Conservation (phyloP, 2,329 filamentous ascomycete species). For the Colletotrichum australisinense region DNA sequence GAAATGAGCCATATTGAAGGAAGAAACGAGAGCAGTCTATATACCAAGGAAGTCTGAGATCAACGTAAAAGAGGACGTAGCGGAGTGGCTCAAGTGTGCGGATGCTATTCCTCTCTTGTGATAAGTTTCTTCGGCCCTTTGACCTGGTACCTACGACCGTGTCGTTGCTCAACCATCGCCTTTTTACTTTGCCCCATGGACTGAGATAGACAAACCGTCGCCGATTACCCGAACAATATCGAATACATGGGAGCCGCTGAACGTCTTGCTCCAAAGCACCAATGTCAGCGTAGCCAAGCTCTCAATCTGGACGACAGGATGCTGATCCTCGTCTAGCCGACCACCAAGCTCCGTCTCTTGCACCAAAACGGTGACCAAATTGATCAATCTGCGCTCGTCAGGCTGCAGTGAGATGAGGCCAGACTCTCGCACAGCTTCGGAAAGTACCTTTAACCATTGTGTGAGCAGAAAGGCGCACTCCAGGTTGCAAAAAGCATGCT, state of each 20-base stretch:
- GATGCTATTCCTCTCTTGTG: no score
- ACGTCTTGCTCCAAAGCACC: not conserved
- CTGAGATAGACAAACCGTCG: not conserved
- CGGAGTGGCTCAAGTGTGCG: no score
- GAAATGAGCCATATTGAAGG: no score
- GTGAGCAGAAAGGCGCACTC: constrained; percentile 61
- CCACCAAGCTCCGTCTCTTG: constrained; percentile 40
- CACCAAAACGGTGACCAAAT: constrained; percentile 38
- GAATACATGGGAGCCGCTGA: not conserved
- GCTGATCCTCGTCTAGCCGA: constrained; percentile 20
- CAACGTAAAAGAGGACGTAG: no score
- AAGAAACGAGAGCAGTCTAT: no score
- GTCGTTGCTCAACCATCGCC: no score
- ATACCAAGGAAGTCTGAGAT: no score
- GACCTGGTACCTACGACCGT: no score
- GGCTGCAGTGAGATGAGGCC: constrained; percentile 19
- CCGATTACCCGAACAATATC: not conserved
- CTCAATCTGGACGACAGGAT: not conserved
- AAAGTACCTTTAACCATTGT: constrained; percentile 50
- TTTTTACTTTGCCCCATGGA: no score
- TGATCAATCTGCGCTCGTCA: constrained; percentile 39
- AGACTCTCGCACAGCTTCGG: constrained; percentile 32
- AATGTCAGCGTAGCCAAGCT: not conserved
- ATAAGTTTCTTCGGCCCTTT: no score
- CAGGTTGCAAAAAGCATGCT: constrained; percentile 64